phyloP scores from a whole-genome alignment of 495 filamentous ascomycete species.

The Corynascus novoguineensis region DNA sequence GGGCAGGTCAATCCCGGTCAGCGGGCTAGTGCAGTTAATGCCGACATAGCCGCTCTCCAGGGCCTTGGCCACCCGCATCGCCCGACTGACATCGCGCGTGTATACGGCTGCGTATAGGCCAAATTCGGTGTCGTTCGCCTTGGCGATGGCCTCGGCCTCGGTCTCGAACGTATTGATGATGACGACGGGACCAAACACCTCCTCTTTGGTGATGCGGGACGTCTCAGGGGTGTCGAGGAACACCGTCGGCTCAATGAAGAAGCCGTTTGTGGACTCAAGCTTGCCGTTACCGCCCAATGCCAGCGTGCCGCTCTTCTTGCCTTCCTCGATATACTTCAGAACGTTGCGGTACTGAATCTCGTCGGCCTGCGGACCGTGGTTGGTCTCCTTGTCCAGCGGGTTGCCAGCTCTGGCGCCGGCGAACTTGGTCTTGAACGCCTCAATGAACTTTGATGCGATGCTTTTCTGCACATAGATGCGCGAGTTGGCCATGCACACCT shows the following conservation, averaged over 20 bases:
- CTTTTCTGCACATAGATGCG: constrained; percentile 62
- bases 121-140: constrained; percentile 68
- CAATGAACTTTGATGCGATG: constrained; percentile 56
- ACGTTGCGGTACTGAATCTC: constrained; percentile 35
- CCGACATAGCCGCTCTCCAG: constrained; percentile 58
- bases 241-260: constrained; percentile 63
- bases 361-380: constrained; percentile 57
- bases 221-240: constrained; percentile 63
- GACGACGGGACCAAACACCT: constrained; percentile 63
- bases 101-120: constrained; percentile 73
- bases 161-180: constrained; percentile 62
- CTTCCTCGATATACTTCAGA: constrained; percentile 32
- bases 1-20: constrained; percentile 35
- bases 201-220: constrained; percentile 54
- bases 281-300: constrained; percentile 26
- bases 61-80: constrained; percentile 60
- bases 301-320: constrained; percentile 30
- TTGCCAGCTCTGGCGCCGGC: constrained; percentile 55
- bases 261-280: constrained; percentile 25
- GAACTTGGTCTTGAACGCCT: constrained; percentile 53
- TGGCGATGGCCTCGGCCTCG: constrained; percentile 56
- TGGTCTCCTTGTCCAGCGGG: constrained; percentile 54
- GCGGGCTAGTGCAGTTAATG: constrained; percentile 40
- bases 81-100: constrained; percentile 62
- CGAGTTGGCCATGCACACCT: constrained; percentile 76